A percentile compares a stretch with the other conserved stretches of the same genome.
Evolutionary conservation across 1,139 yeast genomes (phyloP).

Genomic region (Lodderomyces orthopsilosis): DNA sequence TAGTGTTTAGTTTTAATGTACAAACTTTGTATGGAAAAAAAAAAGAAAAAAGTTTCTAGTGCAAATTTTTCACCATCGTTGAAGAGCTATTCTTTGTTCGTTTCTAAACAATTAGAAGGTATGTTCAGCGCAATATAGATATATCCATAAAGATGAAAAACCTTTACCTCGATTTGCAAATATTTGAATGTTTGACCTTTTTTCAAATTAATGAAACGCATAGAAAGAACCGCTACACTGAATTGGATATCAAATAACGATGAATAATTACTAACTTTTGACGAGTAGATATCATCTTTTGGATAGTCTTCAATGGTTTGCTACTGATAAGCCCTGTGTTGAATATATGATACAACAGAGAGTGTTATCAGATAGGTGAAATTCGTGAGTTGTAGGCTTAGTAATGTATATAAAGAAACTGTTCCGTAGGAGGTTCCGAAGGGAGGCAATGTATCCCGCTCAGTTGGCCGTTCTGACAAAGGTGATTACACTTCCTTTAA

Average conservation of each 20-base stretch:
- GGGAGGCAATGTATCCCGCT: background rate
- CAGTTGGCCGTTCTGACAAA: background rate
- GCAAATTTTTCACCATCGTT: background rate
- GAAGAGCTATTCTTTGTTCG: background rate
- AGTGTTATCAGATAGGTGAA: too few species aligned
- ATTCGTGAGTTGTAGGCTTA: too few species aligned
- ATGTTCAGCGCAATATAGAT: background rate
- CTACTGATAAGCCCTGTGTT: background rate
- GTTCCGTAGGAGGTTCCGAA: conserved; percentile 5
- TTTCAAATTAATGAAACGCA: conserved; percentile 17
- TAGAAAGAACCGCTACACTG: conserved; percentile 31
- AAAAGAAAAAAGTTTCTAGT: background rate
- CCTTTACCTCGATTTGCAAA: conserved; percentile 13
- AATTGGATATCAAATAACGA: conserved; percentile 5
- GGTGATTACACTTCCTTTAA: too few species aligned
- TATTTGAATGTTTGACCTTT: conserved; percentile 8
- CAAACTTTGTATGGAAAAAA: background rate
- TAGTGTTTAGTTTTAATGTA: background rate
- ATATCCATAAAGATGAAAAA: conserved; percentile 13
- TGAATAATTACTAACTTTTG: conserved; percentile 1
- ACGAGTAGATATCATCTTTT: too few species aligned
- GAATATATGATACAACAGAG: too few species aligned
- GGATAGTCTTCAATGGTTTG: too few species aligned
- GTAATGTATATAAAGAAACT: background rate
- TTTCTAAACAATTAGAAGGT: too few species aligned